Evolutionary conservation across 352 stramenopile genomes (phyloP).

Genomic region (Phytophthora citricola): DNA sequence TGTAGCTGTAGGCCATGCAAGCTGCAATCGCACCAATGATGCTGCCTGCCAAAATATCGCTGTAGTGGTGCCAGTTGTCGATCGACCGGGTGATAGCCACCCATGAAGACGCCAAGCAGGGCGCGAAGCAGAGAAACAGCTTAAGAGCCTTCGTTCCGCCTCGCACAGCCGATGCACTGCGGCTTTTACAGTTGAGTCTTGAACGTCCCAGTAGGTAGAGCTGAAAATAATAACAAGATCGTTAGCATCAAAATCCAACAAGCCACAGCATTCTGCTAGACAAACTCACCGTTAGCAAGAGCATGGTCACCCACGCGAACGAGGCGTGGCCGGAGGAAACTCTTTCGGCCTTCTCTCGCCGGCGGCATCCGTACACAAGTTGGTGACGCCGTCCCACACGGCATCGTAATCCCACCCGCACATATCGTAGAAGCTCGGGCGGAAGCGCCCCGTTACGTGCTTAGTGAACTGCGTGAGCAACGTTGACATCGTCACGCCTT

Average conservation of each 20-base stretch:
- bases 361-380: slow-evolving; percentile 62
- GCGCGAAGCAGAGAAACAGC: slow-evolving; percentile 69
- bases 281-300: slow-evolving; percentile 66
- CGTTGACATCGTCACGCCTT: slow-evolving; percentile 50
- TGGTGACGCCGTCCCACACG: slow-evolving; percentile 77
- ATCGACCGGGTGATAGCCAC: slow-evolving; percentile 75
- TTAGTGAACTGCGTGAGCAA: slow-evolving; percentile 83
- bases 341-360: slow-evolving; percentile 74
- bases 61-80: slow-evolving; percentile 88
- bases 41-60: slow-evolving; percentile 73
- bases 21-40: slow-evolving; percentile 58
- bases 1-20: slow-evolving; percentile 64
- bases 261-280: background rate
- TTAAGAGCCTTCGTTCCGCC: slow-evolving; percentile 61
- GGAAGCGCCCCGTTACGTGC: slow-evolving; percentile 73
- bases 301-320: slow-evolving; percentile 74
- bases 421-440: slow-evolving; percentile 85
- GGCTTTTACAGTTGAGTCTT: slow-evolving; percentile 61
- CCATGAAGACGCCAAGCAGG: slow-evolving; percentile 68
- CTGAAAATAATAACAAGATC: slow-evolving; percentile 24
- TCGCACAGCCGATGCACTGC: slow-evolving; percentile 48
- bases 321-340: slow-evolving; percentile 81
- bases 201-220: slow-evolving; percentile 77
- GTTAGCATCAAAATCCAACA: slow-evolving; percentile 3
- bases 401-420: slow-evolving; percentile 71